Base-by-base conservation (phyloP, 2,329 filamentous ascomycete species). In the Verticillium nonalfalfae region DNA sequence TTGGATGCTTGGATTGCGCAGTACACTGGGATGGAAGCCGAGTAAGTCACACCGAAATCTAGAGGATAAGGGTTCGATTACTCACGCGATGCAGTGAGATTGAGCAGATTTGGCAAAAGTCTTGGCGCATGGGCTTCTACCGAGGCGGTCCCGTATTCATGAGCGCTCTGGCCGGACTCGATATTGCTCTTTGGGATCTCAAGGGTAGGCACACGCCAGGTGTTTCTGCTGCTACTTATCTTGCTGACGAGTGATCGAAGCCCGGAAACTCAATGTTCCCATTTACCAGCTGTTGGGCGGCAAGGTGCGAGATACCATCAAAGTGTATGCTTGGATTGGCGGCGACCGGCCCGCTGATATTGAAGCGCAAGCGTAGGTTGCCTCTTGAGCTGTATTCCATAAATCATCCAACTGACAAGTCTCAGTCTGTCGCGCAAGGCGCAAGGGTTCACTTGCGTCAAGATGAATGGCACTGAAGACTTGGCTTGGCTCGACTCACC, bases 401-500 rank as follows among this genome's bases (percentile, higher is more conserved):
- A n/a, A 34, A 10, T 3, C 5, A 33, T 21, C 4, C 13, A 4
- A 61, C 67, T 60, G 63, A 66, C 15, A 57, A 33, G 57, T 9
- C 58, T 57, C 63, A 86, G 83, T 3, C 80, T 83, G 68, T 79
- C 78, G 6, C 79, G 85, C 4, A 80, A 82, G 67, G 76, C 77
- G 11, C 86, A 90, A 71, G 87, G 87, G 0, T 86, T 90, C 69
- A 85, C 77, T 2, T 80, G 83, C 4, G 82, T 92, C 60, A 93
- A 93, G 71, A 93, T 93, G 90, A 92, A 93, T 70, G 90, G 83
- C 6, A 93, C 90, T 0, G 88, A 89, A 68, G 90, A 92, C 64
- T 74, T 92, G 1, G 87, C 85, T 65, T 93, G 89, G 89, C 79
- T 93, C 0, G 90, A 93, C 72, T 89, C 88, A 1, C 90, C 90